Conservation (phyloP, 805 yeast species). For the Osmozyma mogii region DNA sequence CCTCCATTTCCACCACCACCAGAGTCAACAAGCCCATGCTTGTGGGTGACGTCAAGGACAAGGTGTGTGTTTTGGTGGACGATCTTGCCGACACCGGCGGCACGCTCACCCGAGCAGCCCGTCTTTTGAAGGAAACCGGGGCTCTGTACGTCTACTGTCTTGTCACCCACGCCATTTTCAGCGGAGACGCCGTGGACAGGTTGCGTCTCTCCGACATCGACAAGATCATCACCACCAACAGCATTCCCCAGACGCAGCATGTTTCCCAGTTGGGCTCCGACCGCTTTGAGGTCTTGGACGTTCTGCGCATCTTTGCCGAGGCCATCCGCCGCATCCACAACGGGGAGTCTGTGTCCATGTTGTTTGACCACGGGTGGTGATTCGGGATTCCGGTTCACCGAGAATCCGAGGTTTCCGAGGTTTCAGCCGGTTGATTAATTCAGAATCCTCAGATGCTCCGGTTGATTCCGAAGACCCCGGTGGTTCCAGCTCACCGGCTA, state of each 20-base stretch:
- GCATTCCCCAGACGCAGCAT: slow-evolving; percentile 76
- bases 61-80: slow-evolving; percentile 85
- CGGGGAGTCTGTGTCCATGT: slow-evolving; percentile 91
- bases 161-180: slow-evolving; percentile 87
- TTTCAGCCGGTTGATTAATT: too few relatives aligned
- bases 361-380: slow-evolving; percentile 77
- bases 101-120: slow-evolving; percentile 89
- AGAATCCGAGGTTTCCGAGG: too few relatives aligned
- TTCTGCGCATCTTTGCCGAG: slow-evolving; percentile 83
- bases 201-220: slow-evolving; percentile 66
- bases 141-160: slow-evolving; percentile 80
- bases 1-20: slow-evolving; percentile 11
- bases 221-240: slow-evolving; percentile 79
- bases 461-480: too few relatives aligned
- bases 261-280: slow-evolving; percentile 41
- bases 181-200: slow-evolving; percentile 81
- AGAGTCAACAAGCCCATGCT: slow-evolving; percentile 81
- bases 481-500: too few relatives aligned
- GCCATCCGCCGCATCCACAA: slow-evolving; percentile 94
- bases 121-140: slow-evolving; percentile 85
- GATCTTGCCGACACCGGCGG: slow-evolving; percentile 91
- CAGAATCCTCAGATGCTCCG: too few relatives aligned
- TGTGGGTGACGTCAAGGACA: slow-evolving; percentile 87
- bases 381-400: too few relatives aligned
- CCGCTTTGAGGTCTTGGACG: slow-evolving; percentile 75